These are phyloP conservation scores for Imleria badia DNA, from an alignment of 768 basidiomycete species.

Conservation along the genomic window DNA sequence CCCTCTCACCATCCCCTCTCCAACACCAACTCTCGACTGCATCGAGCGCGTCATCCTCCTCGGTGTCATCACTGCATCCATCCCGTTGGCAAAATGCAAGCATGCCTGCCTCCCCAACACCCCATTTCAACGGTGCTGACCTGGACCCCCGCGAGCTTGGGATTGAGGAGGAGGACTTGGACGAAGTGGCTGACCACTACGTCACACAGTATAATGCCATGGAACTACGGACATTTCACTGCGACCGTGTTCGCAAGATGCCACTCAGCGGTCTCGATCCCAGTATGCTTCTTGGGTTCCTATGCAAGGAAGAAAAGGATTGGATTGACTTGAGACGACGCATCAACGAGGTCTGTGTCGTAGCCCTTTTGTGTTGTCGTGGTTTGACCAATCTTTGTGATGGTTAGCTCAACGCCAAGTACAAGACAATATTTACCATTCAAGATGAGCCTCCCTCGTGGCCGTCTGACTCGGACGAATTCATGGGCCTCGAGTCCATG, in stretches of 20 bases:
- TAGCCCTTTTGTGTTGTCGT: not conserved
- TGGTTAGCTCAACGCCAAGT: slow-evolving; percentile 39
- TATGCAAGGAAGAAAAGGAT: slow-evolving; percentile 79
- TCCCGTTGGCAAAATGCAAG: slow-evolving; percentile 31
- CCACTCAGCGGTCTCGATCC: slow-evolving; percentile 87
- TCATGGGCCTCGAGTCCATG: slow-evolving; percentile 76
- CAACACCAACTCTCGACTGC: slow-evolving; percentile 59
- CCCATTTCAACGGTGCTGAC: slow-evolving; percentile 26
- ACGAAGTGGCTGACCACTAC: slow-evolving; percentile 60
- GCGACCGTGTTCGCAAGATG: slow-evolving; percentile 97
- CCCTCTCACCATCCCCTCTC: slow-evolving; percentile 62
- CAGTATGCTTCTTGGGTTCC: slow-evolving; percentile 94
- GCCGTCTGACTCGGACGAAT: slow-evolving; percentile 71
- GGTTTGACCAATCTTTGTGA: slow-evolving; percentile 6
- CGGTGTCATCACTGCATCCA: slow-evolving; percentile 33
- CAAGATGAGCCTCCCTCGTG: slow-evolving; percentile 87
- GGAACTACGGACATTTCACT: slow-evolving; percentile 90
- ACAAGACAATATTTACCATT: slow-evolving; percentile 78
- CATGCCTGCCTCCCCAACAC: slow-evolving; percentile 19
- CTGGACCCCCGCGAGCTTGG: slow-evolving; percentile 41
- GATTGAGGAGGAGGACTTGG: slow-evolving; percentile 33
- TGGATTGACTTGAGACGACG: slow-evolving; percentile 80
- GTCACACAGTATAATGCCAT: slow-evolving; percentile 66
- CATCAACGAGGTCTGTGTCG: slow-evolving; percentile 63
- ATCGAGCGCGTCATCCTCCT: slow-evolving; percentile 32